A percentile compares a stretch with the other conserved stretches of the same genome.
These are phyloP conservation scores for Fraxinus nigra DNA, from an alignment of 305 asterid genomes.

Conservation along the genomic window DNA sequence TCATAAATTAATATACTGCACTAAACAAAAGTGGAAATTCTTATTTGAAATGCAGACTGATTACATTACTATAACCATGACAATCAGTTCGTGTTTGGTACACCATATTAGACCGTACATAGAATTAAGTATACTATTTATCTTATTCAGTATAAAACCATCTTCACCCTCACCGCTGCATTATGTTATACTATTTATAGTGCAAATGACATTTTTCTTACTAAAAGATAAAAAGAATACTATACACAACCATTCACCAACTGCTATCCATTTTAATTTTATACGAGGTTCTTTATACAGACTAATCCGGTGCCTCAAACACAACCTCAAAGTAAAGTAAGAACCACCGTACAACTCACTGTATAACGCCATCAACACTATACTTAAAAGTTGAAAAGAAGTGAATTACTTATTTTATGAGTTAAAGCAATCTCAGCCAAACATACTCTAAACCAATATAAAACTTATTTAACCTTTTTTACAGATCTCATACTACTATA, in stretches of 20 bases:
- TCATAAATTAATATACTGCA: neutral
- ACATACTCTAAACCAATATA: neutral
- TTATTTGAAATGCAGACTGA: neutral
- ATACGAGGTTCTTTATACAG: neutral
- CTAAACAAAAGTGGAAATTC: neutral
- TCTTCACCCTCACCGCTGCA: neutral
- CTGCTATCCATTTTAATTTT: neutral
- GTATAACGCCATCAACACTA: neutral
- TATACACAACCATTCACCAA: neutral
- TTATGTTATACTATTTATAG: neutral
- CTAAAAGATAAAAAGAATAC: neutral
- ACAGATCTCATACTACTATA: neutral
- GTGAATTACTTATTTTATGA: neutral
- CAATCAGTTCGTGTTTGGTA: neutral
- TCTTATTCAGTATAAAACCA: neutral
- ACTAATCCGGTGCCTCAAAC: neutral
- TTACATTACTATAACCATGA: neutral
- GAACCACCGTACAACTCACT: neutral
- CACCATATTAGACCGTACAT: neutral
- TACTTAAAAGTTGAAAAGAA: neutral
- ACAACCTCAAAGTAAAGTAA: neutral
- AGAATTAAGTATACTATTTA: neutral
- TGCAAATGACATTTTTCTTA: too few relatives aligned
- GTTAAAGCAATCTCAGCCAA: neutral
- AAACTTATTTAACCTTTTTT: conserved; percentile 1